phyloP scores from a whole-genome alignment of 1,139 yeast genomes.

The Saccharomycopsis hybrid region DNA sequence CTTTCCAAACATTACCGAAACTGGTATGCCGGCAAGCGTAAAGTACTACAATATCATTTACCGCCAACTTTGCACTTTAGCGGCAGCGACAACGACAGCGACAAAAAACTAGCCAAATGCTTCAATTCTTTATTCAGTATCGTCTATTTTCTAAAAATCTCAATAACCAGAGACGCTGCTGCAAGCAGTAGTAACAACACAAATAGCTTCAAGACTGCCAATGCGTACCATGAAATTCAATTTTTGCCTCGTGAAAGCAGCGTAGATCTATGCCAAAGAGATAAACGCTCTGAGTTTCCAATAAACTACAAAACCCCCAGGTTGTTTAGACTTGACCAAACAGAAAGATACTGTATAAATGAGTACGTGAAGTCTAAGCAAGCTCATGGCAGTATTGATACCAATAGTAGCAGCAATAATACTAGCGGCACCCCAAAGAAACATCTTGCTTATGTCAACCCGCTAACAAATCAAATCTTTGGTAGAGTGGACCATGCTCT shows the following conservation, averaged over 20 bases:
- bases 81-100: background rate
- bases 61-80: conserved; percentile 9
- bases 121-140: conserved; percentile 2
- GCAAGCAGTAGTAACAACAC: background rate
- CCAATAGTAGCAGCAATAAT: too few species aligned
- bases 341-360: too few species aligned
- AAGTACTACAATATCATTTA: conserved; percentile 6
- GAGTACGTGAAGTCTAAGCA: too few species aligned
- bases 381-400: too few species aligned
- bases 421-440: too few species aligned
- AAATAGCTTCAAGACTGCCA: too few species aligned
- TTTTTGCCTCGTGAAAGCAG: conserved; percentile 15
- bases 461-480: too few species aligned
- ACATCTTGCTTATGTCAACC: too few species aligned
- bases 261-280: conserved; percentile 8
- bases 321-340: background rate
- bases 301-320: background rate
- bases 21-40: background rate
- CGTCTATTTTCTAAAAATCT: conserved; percentile 7
- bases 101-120: background rate
- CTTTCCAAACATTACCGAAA: conserved; percentile 3
- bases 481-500: too few species aligned
- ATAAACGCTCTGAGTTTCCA: background rate
- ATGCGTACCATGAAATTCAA: conserved; percentile 9
- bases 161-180: background rate